Evolutionary conservation across 129 eudicot genomes (phyloP), one percentile per base, ranked within the genome.

Genomic region (Cynara cardunculus): DNA sequence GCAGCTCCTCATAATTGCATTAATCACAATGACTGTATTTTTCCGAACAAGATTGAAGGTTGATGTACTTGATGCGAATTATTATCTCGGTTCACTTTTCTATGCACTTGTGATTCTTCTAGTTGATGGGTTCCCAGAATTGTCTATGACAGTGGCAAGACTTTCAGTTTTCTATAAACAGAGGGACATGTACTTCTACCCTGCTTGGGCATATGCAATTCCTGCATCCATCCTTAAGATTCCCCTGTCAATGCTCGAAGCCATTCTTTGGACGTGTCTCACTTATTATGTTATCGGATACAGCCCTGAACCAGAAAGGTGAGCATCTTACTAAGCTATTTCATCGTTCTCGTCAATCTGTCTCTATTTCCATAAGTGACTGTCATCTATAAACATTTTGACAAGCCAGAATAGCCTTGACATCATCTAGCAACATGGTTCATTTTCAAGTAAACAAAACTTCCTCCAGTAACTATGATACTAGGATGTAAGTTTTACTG

Each of bases 171-270:
- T 94, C 78, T 94, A 87, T 83, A 91, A 91, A 79, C 98, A 94
- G 31, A 87, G 93, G 76, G 98, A 94, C 78, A 78, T 94, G 85
- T 84, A 81, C 82, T 90, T 94, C 71, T 91, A 91, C 77, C 98
- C 97, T 10, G 98, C 97, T n/a, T 94, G 98, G 98, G 92, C 93
- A 6, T 94, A 89, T 77, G 89, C 97, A 25, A 88, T 94, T 79
- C 93, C 97, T 68, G 88, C 97, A 70, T 78, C 88, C 53, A 83
- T 91, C 74, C 85, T 91, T 30, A 91, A 91, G 85, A 69, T 90
- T 77, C 98, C 98, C 1, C 21, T 88, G 11, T 92, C 97, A 31
- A 56, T 92, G n/a, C 74, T 88, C 32, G 84, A 77, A 73, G 82
- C 97, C 73, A 24, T 81, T 21, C 5, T 92, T 46, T 92, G 94